Evolutionary conservation across 1,284 basidiomycete species (phyloP).

Genomic region (Apiotrichum porosum): DNA sequence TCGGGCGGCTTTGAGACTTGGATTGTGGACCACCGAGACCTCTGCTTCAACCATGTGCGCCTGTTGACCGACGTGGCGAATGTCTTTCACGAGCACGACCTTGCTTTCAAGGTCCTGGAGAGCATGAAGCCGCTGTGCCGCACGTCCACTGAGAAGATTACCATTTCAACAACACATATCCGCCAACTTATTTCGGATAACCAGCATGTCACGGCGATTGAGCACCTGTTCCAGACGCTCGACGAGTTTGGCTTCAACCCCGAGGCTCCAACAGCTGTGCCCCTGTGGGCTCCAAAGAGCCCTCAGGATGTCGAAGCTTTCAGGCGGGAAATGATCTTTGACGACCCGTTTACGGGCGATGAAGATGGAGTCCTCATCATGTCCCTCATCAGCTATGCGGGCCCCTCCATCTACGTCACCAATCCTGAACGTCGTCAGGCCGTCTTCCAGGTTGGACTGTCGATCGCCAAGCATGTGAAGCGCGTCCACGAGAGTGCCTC

Average conservation of each 20-base stretch:
- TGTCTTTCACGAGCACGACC: constrained; percentile 21
- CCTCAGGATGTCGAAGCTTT: constrained; percentile 18
- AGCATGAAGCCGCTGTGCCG: constrained; percentile 14
- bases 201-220: constrained; percentile 13
- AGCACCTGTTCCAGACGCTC: constrained; percentile 12
- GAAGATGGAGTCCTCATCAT: constrained; percentile 21
- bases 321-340: background rate
- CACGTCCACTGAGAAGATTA: constrained; percentile 20
- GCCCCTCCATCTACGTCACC: constrained; percentile 26
- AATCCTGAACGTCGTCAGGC: constrained; percentile 11
- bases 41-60: constrained; percentile 21
- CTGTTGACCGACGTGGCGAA: constrained; percentile 20
- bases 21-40: constrained; percentile 9
- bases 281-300: constrained; percentile 9
- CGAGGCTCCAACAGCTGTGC: constrained; percentile 4
- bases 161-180: constrained; percentile 18
- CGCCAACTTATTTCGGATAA: constrained; percentile 22
- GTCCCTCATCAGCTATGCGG: constrained; percentile 26
- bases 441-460: constrained; percentile 23
- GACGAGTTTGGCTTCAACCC: constrained; percentile 25
- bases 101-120: constrained; percentile 17
- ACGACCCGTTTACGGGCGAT: constrained; percentile 3
- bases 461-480: constrained; percentile 15
- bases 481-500: constrained; percentile 18
- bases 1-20: constrained; percentile 20